Evolutionary conservation across 441 rosid genomes (phyloP), one percentile per base, ranked within the genome.

Genomic region (Lagerstroemia fauriei): DNA sequence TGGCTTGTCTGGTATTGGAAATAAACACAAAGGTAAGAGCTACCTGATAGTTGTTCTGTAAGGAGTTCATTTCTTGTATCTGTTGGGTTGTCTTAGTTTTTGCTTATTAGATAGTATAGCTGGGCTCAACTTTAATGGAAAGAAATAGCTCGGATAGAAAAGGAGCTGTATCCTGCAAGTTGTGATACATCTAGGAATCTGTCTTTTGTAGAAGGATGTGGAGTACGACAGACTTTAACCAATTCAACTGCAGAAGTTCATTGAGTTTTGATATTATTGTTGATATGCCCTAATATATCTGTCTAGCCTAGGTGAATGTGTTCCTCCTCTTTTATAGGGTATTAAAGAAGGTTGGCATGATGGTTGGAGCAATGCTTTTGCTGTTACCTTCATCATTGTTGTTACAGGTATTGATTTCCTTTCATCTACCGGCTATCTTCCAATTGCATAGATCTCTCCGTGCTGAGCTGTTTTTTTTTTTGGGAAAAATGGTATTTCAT

Each of bases 341-440:
- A 91, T 91, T 48, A 75, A 93, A 90, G 91, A 93, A 86, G 99
- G 99, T 81, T 95, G 99, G 99, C 95, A 95, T 79, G 99, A 96
- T 89, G 99, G 99, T n/a, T 93, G 92, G 80, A 96, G 99, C 93
- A 96, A 95, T 88, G 97, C 96, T 82, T 94, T 96, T 87, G 99
- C 99, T 31, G 99, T 96, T 85, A 83, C 92, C 76, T 93, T 96
- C 78, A 97, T 96, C 87, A 92, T 96, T 86, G 90, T 93, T 82
- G 99, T 96, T 84, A 96, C 99, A 87, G 99, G 99, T 96, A 89
- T 83, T 75, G 78, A 73, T 70, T 73, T 14, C 0, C 59, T 77
- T 8, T 27, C 14, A 51, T 18, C 7, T 27, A 65, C 6, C 11
- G 70, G 38, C 69, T n/a, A 11, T 73, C 77, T 73, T 73, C 76